Conservation (phyloP, 306 rosid genomes). For the Gillenia trifoliata region DNA sequence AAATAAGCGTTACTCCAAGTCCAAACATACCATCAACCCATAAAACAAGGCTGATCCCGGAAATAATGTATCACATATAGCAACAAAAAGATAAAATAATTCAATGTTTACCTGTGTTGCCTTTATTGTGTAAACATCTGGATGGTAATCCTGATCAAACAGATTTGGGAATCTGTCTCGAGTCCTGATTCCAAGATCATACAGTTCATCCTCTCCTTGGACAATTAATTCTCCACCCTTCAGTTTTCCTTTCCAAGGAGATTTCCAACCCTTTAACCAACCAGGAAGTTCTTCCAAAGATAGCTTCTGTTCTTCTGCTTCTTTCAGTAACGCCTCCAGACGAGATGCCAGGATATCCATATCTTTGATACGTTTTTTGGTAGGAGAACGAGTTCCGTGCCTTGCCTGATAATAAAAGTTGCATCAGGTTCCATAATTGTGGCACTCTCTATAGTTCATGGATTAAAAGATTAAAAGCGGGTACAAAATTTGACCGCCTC, state of each 20-base stretch:
- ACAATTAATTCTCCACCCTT: constrained; percentile 68
- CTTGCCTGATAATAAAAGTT: constrained; percentile 59
- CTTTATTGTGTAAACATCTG: constrained; percentile 65
- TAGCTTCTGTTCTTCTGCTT: constrained; percentile 41
- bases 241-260: constrained; percentile 81
- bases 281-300: constrained; percentile 54
- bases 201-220: constrained; percentile 77
- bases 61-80: not conserved
- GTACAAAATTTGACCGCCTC: not conserved
- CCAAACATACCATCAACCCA: not conserved
- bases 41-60: not conserved
- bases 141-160: constrained; percentile 79
- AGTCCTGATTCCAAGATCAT: constrained; percentile 62
- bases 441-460: not conserved
- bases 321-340: constrained; percentile 45
- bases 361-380: constrained; percentile 70
- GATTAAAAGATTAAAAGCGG: not conserved
- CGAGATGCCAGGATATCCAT: constrained; percentile 47
- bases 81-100: not conserved
- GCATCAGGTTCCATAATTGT: not conserved
- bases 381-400: constrained; percentile 93
- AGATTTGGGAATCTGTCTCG: constrained; percentile 60
- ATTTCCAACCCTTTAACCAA: constrained; percentile 75
- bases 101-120: constrained; percentile 61
- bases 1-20: not conserved